Conservation (phyloP, 2,329 filamentous ascomycete genomes). For the Colletotrichum brevisporum region DNA sequence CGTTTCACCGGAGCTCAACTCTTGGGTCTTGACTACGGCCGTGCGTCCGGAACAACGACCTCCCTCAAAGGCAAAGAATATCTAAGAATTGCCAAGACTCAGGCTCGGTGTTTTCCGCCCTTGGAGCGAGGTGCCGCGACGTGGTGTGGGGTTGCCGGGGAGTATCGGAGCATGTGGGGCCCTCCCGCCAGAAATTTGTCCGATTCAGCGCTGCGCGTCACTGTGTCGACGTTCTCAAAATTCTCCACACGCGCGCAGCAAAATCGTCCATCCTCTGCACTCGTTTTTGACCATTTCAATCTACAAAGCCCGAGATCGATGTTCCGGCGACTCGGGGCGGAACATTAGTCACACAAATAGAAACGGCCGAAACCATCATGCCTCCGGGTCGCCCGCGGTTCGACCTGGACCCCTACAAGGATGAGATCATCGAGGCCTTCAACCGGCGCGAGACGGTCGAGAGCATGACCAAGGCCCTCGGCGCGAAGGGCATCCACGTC, state of each 20-base stretch:
- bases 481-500: constrained; percentile 20
- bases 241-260: background rate
- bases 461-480: constrained; percentile 30
- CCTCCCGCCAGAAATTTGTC: background rate
- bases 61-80: too few species aligned
- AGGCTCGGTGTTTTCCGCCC: too few species aligned
- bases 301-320: too few species aligned
- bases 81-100: too few species aligned
- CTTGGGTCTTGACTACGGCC: too few species aligned
- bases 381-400: constrained; percentile 29
- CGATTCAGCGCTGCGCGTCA: background rate
- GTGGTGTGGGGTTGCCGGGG: background rate
- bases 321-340: too few species aligned
- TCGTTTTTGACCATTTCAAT: background rate
- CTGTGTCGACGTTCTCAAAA: background rate
- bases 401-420: constrained; percentile 31
- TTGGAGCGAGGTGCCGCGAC: background rate
- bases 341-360: too few species aligned
- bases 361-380: constrained; percentile 9
- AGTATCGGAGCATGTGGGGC: background rate
- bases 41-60: too few species aligned
- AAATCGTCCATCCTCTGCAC: background rate
- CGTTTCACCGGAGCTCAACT: too few species aligned
- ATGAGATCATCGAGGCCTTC: constrained; percentile 29
- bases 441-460: constrained; percentile 32